Base-by-base conservation (phyloP, 371 early-diverging fungal genomes). In the Mortierella sp. region DNA sequence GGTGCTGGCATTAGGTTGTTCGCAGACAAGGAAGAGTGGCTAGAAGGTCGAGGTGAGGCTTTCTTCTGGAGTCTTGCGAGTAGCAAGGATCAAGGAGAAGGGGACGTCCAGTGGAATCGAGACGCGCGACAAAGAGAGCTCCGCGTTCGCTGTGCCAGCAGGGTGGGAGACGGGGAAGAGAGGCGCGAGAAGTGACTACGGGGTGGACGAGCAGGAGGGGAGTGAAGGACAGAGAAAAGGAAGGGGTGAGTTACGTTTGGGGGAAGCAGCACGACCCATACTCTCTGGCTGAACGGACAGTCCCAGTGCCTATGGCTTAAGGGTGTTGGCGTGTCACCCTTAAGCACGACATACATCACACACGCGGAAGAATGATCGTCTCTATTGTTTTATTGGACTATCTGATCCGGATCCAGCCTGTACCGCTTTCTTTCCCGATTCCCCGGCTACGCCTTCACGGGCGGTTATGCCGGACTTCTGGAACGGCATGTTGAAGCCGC, bases 401-500 rank as follows among this genome's bases (percentile, higher is more conserved):
- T 43, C 9, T 43, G 4, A 14, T 43, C 7, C 7, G 39, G n/a
- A 5, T 16, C 19, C 41, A 38, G 54, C 26, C 14, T 16, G 4
- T 12, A 41, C 26, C 13, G n/a, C 27, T 14, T 34, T 34, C 21
- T 54, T 27, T 16, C n/a, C n/a, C n/a, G 28, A 5, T 23, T 3
- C 6, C 14, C 24, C 47, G 21, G 66, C n/a, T 9, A 30, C 12
- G 1, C 46, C 72, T 42, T 61, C 66, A 14, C 55, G 57, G 9
- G 46, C 43, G 39, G 49, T 39, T n/a, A 47, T 5, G 24, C 34
- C 61, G 4, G 63, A 50, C 30, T 61, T 63, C 47, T 80, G 69
- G 80, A 98, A 95, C 26, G 98, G 97, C 65, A 98, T 80, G 61
- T 92, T 91, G 68, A 97, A 92, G 18, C 95, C 97, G 72, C 91